A percentile compares a stretch with the other conserved stretches of the same genome.
These are phyloP conservation scores for Suhomyces chickasaworum DNA, from an alignment of 1,139 yeast genomes.

Conservation along the genomic window DNA sequence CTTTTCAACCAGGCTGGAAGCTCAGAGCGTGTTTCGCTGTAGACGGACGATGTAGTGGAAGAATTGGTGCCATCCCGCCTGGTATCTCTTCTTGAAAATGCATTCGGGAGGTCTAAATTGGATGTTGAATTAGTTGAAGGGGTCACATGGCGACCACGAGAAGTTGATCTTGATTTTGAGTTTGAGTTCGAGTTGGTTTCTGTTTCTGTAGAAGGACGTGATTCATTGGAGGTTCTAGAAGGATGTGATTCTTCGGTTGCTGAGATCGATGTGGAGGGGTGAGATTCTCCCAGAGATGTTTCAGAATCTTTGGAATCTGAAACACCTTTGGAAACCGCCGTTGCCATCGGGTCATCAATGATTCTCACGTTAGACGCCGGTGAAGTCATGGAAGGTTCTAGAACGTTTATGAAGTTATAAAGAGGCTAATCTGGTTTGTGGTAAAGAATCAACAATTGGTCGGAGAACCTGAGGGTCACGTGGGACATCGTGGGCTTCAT, in stretches of 20 bases:
- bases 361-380: neutral
- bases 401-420: neutral
- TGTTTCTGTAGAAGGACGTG: no score
- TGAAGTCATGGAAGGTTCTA: neutral
- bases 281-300: no score
- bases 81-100: slow-evolving; percentile 31
- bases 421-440: neutral
- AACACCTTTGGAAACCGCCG: neutral
- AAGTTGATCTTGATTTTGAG: neutral
- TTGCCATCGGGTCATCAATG: neutral
- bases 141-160: neutral
- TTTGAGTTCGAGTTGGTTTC: no score
- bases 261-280: no score
- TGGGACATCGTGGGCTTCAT: slow-evolving; percentile 39
- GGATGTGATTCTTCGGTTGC: neutral
- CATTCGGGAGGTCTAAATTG: slow-evolving; percentile 17
- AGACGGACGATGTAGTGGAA: slow-evolving; percentile 26
- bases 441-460: neutral
- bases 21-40: slow-evolving; percentile 25
- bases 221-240: no score
- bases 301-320: neutral
- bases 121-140: neutral
- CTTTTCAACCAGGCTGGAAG: slow-evolving; percentile 48
- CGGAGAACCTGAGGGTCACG: slow-evolving; percentile 24
- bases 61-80: slow-evolving; percentile 5